Percentiles rank a stretch among this genome's conserved stretches.
Conservation (phyloP, 176 grass and related monocot species). For the Aegilops bicornis region DNA sequence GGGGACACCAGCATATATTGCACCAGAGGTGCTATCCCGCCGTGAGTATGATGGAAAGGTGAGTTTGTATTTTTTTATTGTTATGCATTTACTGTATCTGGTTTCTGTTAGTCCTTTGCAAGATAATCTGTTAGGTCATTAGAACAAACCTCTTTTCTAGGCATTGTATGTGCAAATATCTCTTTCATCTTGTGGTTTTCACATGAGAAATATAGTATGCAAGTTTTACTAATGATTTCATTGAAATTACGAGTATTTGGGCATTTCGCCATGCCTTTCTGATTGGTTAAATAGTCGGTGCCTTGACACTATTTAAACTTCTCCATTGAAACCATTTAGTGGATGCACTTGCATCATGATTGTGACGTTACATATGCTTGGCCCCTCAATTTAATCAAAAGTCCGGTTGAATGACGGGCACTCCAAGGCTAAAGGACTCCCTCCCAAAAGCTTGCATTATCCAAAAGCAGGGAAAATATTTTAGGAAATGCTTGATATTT, state of each 20-base stretch:
- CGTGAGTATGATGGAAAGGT: conserved; percentile 93
- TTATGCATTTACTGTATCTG: not conserved
- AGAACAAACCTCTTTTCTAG: conserved; percentile 14
- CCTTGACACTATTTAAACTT: conserved; percentile 7
- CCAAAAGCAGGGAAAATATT: not conserved
- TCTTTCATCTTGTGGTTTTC: not conserved
- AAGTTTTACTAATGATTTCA: not conserved
- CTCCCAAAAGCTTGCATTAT: conserved; percentile 5
- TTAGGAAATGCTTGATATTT: conserved; percentile 17
- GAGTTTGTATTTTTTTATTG: conserved; percentile 22
- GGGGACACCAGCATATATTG: conserved; percentile 91
- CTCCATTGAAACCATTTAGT: conserved; percentile 26
- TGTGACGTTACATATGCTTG: conserved; percentile 27
- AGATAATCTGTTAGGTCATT: conserved; percentile 7
- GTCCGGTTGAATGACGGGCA: conserved; percentile 7
- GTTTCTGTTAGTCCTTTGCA: not conserved
- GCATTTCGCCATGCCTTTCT: conserved; percentile 23
- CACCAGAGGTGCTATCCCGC: conserved; percentile 82
- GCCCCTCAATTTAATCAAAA: conserved; percentile 38
- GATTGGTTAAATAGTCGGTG: conserved; percentile 5
- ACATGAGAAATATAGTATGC: not conserved
- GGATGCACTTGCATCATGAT: conserved; percentile 22
- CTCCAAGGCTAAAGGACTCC: not conserved
- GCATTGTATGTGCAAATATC: conserved; percentile 14
- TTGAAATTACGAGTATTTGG: conserved; percentile 16